Evolutionary conservation across 2,329 filamentous ascomycete species (phyloP), one percentile per base, ranked within the genome.

Genomic region (Trichoderma sp.): DNA sequence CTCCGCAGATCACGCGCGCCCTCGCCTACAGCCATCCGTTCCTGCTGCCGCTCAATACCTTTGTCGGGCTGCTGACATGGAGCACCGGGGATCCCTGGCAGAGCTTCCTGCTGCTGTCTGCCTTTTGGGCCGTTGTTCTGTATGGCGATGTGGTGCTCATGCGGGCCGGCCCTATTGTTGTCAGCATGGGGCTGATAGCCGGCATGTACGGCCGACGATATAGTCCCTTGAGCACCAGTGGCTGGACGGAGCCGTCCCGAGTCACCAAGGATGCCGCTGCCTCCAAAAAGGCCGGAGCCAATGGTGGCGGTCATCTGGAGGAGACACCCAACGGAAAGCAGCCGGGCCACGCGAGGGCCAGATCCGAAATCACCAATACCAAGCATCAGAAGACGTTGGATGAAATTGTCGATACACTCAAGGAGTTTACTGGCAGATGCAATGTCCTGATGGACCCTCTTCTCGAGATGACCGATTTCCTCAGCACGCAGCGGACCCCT

Each of bases 1-100:
- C 96, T 54, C 96, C 96, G 1, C 93, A 97, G 77, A 91, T 99
- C 78, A 99, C 96, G 2, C 89, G 96, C 74, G 94, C 95, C 16
- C 86, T 99, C 70, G 95, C 95, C 72, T 97, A 98, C 79, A 97
- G 94, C 72, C 95, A 99, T 77, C 94, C 96, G 0, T 98, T 97
- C 77, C 84, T 99, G 8, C 83, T 97, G 8, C 94, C 94, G 6
- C 83, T 98, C 68, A 98, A 97, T 79, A 92, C 91, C 76, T 80
- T 97, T 18, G 91, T 87, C 3, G 96, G 95, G 0, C 83, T 99
- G 70, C 77, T 99, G 71, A 97, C 92, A 81, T 99, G 96, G 96
- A 97, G 93, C 10, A 94, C 91, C 0, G 91, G 88, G 49, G 96
- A 99, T 77, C 90, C 94, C 0, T 99, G 95, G 95, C 94, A 98